Conservation (phyloP, 73 alveolate species). For the Blepharisma japonicum region DNA sequence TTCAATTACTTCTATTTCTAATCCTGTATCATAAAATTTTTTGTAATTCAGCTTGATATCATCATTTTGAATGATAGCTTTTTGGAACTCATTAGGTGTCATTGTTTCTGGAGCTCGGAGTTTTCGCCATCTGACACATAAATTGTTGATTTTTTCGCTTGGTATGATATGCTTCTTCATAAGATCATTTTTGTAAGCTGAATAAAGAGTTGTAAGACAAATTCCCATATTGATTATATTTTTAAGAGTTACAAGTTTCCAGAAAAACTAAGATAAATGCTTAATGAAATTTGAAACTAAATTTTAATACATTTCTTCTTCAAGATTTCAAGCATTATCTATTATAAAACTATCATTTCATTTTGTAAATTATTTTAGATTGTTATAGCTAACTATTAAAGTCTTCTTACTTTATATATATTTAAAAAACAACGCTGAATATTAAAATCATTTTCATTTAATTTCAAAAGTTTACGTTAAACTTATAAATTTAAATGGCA, state of each 20-base stretch:
- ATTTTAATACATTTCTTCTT: too few species aligned
- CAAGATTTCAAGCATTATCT: too few species aligned
- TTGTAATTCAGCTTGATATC: slow-evolving; percentile 18
- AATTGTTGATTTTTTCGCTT: slow-evolving; percentile 9
- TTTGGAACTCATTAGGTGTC: slow-evolving; percentile 29
- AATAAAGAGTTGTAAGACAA: not conserved
- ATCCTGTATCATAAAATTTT: slow-evolving; percentile 16
- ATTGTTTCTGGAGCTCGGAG: slow-evolving; percentile 16
- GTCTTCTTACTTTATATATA: too few species aligned
- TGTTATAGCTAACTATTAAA: too few species aligned
- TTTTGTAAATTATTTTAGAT: too few species aligned
- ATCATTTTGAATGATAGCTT: slow-evolving; percentile 23
- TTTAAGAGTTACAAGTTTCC: too few species aligned
- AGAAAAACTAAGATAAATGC: too few species aligned
- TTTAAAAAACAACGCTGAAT: too few species aligned
- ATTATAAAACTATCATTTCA: too few species aligned
- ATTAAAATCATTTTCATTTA: too few species aligned
- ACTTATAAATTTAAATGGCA: not conserved
- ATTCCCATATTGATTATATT: slow-evolving; percentile 13
- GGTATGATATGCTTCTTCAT: slow-evolving; percentile 4
- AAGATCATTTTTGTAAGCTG: slow-evolving; percentile 1
- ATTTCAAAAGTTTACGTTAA: too few species aligned
- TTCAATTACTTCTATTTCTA: slow-evolving; percentile 17
- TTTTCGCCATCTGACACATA: slow-evolving; percentile 13
- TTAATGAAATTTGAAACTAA: too few species aligned